Base-by-base conservation (phyloP, 1,284 basidiomycete species). In the Puccinia triticina region DNA sequence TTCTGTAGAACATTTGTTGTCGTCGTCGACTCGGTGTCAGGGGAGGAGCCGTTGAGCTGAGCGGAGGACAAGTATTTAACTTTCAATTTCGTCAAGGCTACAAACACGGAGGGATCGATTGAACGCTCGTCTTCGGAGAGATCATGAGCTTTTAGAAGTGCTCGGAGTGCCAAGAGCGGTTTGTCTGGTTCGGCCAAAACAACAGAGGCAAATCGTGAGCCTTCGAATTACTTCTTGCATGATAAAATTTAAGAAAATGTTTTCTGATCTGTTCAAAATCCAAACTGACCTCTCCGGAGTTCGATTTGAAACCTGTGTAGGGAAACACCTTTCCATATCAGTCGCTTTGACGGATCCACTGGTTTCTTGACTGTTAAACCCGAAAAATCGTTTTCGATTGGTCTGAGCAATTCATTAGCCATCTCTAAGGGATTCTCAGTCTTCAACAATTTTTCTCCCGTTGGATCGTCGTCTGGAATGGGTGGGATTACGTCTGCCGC, bases 331-430 rank as follows among this genome's bases (percentile, higher is more conserved):
- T 57, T 32, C 23, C 74, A 76, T 23, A 76, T 46, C 11, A 61
- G 32, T 46, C 74, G 29, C n/a, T 76, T 76, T 7, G 74, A 59
- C 16, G 55, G 26, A 61, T 59, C 74, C 1, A 40, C 50, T 12
- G 53, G 55, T 21, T 40, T 55, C 21, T 46, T 12, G 32, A 73
- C 26, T 34, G 71, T 21, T 21, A 72, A 53, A 16, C 43, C 50
- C 21, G 50, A n/a, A 34, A 71, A 32, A 34, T 72, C 69, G 21
- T 59, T 34, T 26, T 90, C 89, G 16, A 98, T 87, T 1, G 92
- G 92, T n/a, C 89, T 88, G 43, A 98, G 88, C 37, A 93, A 87
- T 85, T 92, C 93, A 77, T 90, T 89, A 0, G 95, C 95, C 21
- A 90, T 90, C 72, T 93, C 93, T 2, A 99, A 88, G 0, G 92